A percentile compares a stretch with the other conserved stretches of the same genome.
phyloP scores from a whole-genome alignment of 2,329 filamentous ascomycete species.

The Neopestalotiopsis sp. region DNA sequence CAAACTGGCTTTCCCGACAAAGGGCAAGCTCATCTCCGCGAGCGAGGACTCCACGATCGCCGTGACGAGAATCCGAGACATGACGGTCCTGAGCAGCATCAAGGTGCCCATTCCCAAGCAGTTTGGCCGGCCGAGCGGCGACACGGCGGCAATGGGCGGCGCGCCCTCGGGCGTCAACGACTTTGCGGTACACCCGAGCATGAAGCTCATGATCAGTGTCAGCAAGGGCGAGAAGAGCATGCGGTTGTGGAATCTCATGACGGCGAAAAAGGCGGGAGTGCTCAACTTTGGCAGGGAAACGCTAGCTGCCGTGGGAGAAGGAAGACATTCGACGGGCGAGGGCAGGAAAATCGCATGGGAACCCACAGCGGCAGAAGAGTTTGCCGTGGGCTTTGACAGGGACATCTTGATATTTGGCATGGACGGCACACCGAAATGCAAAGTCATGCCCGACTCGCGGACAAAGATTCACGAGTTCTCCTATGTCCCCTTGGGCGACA shows the following conservation, averaged over 20 bases:
- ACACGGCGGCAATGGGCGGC: slow-evolving; percentile 82
- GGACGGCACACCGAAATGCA: slow-evolving; percentile 81
- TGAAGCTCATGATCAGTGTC: slow-evolving; percentile 95
- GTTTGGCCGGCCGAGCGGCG: slow-evolving; percentile 81
- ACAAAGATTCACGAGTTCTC: slow-evolving; percentile 85
- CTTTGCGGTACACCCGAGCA: slow-evolving; percentile 93
- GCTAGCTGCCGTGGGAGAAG: slow-evolving; percentile 77
- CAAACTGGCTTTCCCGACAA: slow-evolving; percentile 78
- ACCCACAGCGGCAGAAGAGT: slow-evolving; percentile 70
- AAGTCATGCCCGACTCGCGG: slow-evolving; percentile 67
- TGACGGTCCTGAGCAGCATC: slow-evolving; percentile 85
- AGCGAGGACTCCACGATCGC: slow-evolving; percentile 92
- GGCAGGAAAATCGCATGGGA: slow-evolving; percentile 85
- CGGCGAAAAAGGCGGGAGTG: slow-evolving; percentile 92
- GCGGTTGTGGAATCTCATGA: slow-evolving; percentile 95
- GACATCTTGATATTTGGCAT: slow-evolving; percentile 86
- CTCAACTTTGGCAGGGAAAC: slow-evolving; percentile 81
- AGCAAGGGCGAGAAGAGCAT: slow-evolving; percentile 89
- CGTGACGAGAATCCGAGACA: slow-evolving; percentile 86
- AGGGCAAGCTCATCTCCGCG: slow-evolving; percentile 85
- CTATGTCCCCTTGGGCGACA: slow-evolving; percentile 65
- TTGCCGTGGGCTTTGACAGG: slow-evolving; percentile 86
- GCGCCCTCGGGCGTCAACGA: slow-evolving; percentile 90
- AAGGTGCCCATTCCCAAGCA: slow-evolving; percentile 86
- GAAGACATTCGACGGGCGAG: slow-evolving; percentile 78